phyloP scores from a whole-genome alignment of 805 yeast genomes.

The Kuraishia piskuri region DNA sequence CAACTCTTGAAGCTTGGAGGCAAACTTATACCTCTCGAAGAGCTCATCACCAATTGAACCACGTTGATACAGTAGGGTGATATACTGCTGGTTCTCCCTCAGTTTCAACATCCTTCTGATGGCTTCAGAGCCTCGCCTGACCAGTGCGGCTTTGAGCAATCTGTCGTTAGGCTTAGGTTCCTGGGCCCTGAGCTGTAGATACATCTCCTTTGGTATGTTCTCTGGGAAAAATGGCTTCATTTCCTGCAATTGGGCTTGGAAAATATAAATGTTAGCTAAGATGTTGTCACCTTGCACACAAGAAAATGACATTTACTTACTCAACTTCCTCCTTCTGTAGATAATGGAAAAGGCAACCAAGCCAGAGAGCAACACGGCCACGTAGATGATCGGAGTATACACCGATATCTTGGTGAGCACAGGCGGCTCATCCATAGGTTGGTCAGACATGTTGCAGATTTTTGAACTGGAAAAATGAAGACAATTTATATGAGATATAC shows the following conservation, averaged over 20 bases:
- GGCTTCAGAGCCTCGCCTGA: constrained; percentile 78
- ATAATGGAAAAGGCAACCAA: constrained; percentile 60
- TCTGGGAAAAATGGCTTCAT: constrained; percentile 69
- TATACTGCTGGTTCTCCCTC: constrained; percentile 67
- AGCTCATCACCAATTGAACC: constrained; percentile 91
- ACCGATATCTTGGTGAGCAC: constrained; percentile 39
- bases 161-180: constrained; percentile 65
- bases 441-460: background rate
- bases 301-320: constrained; percentile 12
- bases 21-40: constrained; percentile 71
- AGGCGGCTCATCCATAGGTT: constrained; percentile 1
- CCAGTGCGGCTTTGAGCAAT: constrained; percentile 59
- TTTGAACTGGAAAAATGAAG: background rate
- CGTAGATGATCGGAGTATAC: constrained; percentile 69
- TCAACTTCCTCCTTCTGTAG: constrained; percentile 50
- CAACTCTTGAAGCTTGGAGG: constrained; percentile 67
- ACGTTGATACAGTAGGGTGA: constrained; percentile 66
- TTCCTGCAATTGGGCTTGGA: constrained; percentile 34
- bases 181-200: constrained; percentile 45
- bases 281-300: constrained; percentile 6
- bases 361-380: constrained; percentile 57
- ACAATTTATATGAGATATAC: no score
- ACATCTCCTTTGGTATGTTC: constrained; percentile 58
- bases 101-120: constrained; percentile 75
- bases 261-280: background rate